phyloP scores from a whole-genome alignment of 306 rosid genomes.

The Abrus pulchellus region DNA sequence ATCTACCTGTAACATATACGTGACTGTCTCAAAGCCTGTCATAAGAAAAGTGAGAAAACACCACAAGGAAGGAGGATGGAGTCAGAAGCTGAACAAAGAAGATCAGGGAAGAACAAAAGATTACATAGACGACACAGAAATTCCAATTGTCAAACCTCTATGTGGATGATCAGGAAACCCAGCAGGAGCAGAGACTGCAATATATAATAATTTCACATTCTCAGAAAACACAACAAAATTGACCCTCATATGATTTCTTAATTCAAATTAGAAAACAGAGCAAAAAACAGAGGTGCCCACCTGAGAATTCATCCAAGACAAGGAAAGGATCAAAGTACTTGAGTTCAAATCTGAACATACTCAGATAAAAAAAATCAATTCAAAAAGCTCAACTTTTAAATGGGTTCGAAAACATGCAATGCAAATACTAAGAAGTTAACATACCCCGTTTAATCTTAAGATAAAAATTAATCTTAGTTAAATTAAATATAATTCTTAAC shows the following conservation, averaged over 20 bases:
- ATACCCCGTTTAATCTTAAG: neutral
- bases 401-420: too few species aligned
- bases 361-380: constrained; percentile 43
- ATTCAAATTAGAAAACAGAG: constrained; percentile 42
- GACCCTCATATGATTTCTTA: neutral
- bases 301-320: constrained; percentile 93
- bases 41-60: constrained; percentile 41
- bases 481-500: too few species aligned
- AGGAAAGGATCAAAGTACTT: constrained; percentile 95
- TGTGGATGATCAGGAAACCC: constrained; percentile 99
- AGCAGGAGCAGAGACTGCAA: constrained; percentile 92
- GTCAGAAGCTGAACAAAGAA: constrained; percentile 43
- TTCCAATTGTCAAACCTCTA: constrained; percentile 65
- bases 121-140: constrained; percentile 3
- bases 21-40: constrained; percentile 96
- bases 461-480: neutral
- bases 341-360: constrained; percentile 79
- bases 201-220: constrained; percentile 34
- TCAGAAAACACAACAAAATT: constrained; percentile 36
- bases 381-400: constrained; percentile 26
- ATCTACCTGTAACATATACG: constrained; percentile 96
- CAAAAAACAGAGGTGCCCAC: constrained; percentile 56
- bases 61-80: constrained; percentile 10
- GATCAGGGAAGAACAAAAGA: neutral
- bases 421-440: too few species aligned